phyloP scores from a whole-genome alignment of 2,329 filamentous ascomycete genomes.

The Ophiobolus disseminans region DNA sequence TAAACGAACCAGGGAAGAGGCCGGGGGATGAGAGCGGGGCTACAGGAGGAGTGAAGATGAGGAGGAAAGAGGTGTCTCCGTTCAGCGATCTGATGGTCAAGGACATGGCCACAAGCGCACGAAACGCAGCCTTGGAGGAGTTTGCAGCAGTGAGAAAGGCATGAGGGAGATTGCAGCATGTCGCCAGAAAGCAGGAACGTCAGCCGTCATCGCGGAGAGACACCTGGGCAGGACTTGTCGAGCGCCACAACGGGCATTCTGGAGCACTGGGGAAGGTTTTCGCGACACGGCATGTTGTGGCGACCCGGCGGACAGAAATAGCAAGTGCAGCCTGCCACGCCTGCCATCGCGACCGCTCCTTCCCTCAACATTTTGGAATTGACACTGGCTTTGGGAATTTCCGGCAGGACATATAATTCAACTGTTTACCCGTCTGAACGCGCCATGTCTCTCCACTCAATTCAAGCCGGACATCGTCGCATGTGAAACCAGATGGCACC shows the following conservation, averaged over 20 bases:
- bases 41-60: constrained; percentile 66
- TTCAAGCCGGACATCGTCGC: background rate
- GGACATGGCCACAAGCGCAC: constrained; percentile 58
- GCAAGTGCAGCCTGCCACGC: background rate
- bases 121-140: constrained; percentile 4
- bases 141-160: background rate
- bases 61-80: constrained; percentile 69
- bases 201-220: constrained; percentile 15
- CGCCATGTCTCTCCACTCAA: background rate
- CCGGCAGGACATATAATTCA: background rate
- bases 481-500: background rate
- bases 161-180: constrained; percentile 11
- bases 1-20: constrained; percentile 61
- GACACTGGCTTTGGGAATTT: background rate
- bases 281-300: background rate
- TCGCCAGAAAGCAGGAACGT: constrained; percentile 5
- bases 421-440: background rate
- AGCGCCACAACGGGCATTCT: constrained; percentile 5
- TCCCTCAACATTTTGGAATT: constrained; percentile 3
- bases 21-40: constrained; percentile 49
- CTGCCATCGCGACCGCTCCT: background rate
- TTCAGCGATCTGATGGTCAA: constrained; percentile 70
- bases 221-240: constrained; percentile 1
- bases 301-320: background rate
- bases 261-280: constrained; percentile 1